Evolutionary conservation across 805 yeast species (phyloP), one percentile per base, ranked within the genome.

Genomic region (Cyberlindnera lachancei): DNA sequence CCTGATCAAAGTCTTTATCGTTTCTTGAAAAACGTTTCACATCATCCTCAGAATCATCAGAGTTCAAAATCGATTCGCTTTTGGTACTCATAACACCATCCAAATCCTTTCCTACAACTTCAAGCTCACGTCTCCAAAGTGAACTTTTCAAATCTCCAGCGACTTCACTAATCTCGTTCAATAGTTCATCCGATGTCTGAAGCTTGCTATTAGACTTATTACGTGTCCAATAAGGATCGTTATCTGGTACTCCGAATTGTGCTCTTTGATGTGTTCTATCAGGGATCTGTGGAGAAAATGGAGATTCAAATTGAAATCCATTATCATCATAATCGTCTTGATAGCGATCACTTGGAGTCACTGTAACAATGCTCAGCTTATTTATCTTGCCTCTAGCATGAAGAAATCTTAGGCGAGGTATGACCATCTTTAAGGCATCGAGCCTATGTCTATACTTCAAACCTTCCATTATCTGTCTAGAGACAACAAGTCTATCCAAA

Each of bases 401-500:
- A 25, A 48, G 29, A 16, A 37, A 62, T 30, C 47, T 58, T 62
- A 60, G 61, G 23, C 64, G 53, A 8, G 50, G 44, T 3, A 52
- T 52, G 25, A 61, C 46, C 64, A 61, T 61, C 30, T 53, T 49
- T 23, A 62, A 35, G 4, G 55, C 52, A 17, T 54, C 63, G 8
- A 59, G 42, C 15, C 50, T 49, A 22, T 52, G 52, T 36, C 58
- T 53, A 31, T 50, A 49, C 13, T 47, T 49, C 29, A 62, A 29
- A 29, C 50, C 52, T 37, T 67, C 69, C 27, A 73, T 72, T 22
- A 81, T 70, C 40, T 70, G 74, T 44, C 74, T 75, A 26, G 72
- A 50, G 15, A 75, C 58, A 35, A 78, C 68, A 27, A 79, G 59
- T 38, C 84, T 59, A 34, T 77, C 80, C 42, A 82, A 65, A 50